A percentile compares a stretch with the other conserved stretches of the same genome.
phyloP scores from a whole-genome alignment of 2,329 filamentous ascomycete genomes.

The Pyrenochaeta sp. region DNA sequence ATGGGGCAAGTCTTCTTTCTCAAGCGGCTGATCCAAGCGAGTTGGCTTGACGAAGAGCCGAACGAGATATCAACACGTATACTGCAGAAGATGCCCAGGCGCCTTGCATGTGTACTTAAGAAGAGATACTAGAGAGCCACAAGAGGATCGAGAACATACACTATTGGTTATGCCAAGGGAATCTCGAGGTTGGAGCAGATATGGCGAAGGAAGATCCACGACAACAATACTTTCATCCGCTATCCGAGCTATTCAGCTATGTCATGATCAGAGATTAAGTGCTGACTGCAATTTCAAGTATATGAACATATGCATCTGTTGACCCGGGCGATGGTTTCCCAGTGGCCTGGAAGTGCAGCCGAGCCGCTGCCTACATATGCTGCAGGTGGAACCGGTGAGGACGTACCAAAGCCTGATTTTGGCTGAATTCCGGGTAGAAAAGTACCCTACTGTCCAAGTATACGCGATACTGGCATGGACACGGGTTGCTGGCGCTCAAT shows the following conservation, averaged over 20 bases:
- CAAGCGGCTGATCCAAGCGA: too few relatives aligned
- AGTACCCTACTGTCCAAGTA: slow-evolving; percentile 7
- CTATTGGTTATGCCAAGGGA: too few relatives aligned
- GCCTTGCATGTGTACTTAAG: too few relatives aligned
- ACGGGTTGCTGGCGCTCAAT: slow-evolving; percentile 12
- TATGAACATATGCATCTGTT: too few relatives aligned
- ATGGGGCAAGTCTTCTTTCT: too few relatives aligned
- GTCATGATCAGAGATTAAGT: not conserved
- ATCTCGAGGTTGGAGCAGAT: not conserved
- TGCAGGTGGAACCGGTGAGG: too few relatives aligned
- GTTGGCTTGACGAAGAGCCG: too few relatives aligned
- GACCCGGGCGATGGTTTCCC: not conserved
- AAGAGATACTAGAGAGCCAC: too few relatives aligned
- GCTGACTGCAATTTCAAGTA: not conserved
- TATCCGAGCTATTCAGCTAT: not conserved
- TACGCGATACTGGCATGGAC: slow-evolving; percentile 15
- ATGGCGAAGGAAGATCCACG: not conserved
- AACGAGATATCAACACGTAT: too few relatives aligned
- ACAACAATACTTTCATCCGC: not conserved
- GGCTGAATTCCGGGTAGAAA: slow-evolving; percentile 6
- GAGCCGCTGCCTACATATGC: too few relatives aligned
- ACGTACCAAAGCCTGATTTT: not conserved
- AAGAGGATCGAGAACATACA: too few relatives aligned
- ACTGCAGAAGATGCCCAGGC: too few relatives aligned
- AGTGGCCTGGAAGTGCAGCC: not conserved